phyloP scores from a whole-genome alignment of 441 rosid genomes.

The Croton laevigatus region DNA sequence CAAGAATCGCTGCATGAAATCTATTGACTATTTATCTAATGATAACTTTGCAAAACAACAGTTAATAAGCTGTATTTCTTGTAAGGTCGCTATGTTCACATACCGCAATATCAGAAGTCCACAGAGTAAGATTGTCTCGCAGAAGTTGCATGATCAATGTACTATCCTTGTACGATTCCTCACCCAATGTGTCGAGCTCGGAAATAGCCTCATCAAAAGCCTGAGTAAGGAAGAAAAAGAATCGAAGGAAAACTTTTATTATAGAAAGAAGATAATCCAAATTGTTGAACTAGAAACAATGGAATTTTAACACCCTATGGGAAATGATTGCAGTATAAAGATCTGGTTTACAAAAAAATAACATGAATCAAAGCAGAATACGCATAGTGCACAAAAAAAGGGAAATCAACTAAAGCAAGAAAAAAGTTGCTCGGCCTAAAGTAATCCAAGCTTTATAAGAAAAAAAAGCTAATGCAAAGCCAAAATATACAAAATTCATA shows the following conservation, averaged over 20 bases:
- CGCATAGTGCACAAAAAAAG: not conserved
- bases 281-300: not conserved
- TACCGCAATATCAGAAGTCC: constrained; percentile 92
- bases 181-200: constrained; percentile 89
- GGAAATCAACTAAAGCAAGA: not conserved
- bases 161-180: constrained; percentile 96
- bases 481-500: not conserved
- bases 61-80: not conserved
- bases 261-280: not conserved
- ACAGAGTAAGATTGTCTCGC: constrained; percentile 86
- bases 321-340: not conserved
- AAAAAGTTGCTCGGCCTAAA: not conserved
- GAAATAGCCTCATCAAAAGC: constrained; percentile 96
- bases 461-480: too few species aligned
- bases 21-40: not conserved
- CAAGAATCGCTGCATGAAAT: not conserved
- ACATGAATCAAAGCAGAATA: not conserved
- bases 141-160: constrained; percentile 97
- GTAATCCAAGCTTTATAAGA: too few species aligned
- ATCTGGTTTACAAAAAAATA: not conserved
- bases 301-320: not conserved
- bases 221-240: constrained; percentile 30
- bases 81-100: not conserved
- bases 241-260: not conserved
- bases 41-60: not conserved